Evolutionary conservation across 345 rosid genomes (phyloP).

Genomic region (Nephelium lappaceum): DNA sequence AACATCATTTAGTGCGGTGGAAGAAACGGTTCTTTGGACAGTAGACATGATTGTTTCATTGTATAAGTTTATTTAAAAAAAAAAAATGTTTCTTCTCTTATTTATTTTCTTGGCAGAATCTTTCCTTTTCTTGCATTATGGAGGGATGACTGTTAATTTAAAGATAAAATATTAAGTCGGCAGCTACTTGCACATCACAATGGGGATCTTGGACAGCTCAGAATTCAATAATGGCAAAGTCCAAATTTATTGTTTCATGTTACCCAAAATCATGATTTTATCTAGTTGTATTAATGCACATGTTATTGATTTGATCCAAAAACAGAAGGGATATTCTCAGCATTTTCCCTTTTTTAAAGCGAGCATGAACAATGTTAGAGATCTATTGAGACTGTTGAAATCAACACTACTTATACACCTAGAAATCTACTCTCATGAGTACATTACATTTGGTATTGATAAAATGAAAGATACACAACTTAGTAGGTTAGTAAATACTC

Average conservation of each 20-base stretch:
- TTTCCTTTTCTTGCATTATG: neutral
- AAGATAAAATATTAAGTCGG: conserved; percentile 18
- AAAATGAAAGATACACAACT: too few relatives aligned
- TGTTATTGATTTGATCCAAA: too few relatives aligned
- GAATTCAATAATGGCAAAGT: conserved; percentile 3
- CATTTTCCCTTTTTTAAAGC: too few relatives aligned
- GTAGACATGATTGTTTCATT: too few relatives aligned
- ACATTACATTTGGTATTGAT: too few relatives aligned
- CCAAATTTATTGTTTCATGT: neutral
- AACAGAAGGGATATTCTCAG: too few relatives aligned
- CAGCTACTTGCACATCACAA: neutral
- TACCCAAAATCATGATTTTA: neutral
- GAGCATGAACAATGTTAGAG: too few relatives aligned
- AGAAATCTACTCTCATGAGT: too few relatives aligned
- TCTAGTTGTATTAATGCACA: too few relatives aligned
- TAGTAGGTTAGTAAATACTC: too few relatives aligned
- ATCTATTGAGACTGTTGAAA: too few relatives aligned
- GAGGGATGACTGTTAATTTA: neutral
- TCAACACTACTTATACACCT: too few relatives aligned
- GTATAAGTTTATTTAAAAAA: neutral
- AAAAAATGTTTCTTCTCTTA: neutral
- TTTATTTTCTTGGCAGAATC: conserved; percentile 8
- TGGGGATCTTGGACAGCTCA: conserved; percentile 6
- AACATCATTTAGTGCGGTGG: conserved; percentile 13
- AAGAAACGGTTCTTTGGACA: neutral